Evolutionary conservation across 1,139 yeast genomes (phyloP).

Genomic region (Candida freyschussii): DNA sequence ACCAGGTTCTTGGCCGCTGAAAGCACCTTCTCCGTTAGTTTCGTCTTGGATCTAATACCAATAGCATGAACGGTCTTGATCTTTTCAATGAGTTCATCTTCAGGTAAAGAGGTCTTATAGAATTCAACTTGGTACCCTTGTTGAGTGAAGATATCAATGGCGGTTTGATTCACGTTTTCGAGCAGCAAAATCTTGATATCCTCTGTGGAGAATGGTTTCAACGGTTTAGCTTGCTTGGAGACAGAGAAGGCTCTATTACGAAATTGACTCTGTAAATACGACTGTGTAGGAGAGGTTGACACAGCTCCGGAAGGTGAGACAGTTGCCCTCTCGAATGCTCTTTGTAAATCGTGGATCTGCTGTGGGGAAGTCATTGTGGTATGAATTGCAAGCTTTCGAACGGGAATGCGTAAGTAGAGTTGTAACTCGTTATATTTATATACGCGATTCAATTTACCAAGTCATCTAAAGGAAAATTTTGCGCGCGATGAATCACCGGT

Average conservation of each 20-base stretch:
- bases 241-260: conserved; percentile 29
- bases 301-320: conserved; percentile 62
- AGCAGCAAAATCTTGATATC: conserved; percentile 86
- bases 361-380: conserved; percentile 60
- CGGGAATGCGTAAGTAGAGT: not conserved
- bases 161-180: conserved; percentile 92
- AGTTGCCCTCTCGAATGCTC: conserved; percentile 54
- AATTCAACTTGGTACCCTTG: conserved; percentile 98
- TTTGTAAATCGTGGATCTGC: conserved; percentile 52
- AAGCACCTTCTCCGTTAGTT: conserved; percentile 72
- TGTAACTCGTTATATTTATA: not conserved
- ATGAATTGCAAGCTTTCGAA: not conserved
- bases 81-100: conserved; percentile 91
- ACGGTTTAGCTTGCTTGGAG: conserved; percentile 54
- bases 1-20: conserved; percentile 85
- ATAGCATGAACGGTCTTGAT: conserved; percentile 92
- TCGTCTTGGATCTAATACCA: conserved; percentile 97
- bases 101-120: conserved; percentile 83
- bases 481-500: conserved; percentile 12
- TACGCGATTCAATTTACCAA: conserved; percentile 5
- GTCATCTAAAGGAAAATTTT: conserved; percentile 9
- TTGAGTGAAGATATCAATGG: conserved; percentile 72
- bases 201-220: conserved; percentile 86
- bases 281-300: conserved; percentile 59
- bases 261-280: conserved; percentile 35